Conservation (phyloP, 306 rosid species). For the Hippophae rhamnoides region DNA sequence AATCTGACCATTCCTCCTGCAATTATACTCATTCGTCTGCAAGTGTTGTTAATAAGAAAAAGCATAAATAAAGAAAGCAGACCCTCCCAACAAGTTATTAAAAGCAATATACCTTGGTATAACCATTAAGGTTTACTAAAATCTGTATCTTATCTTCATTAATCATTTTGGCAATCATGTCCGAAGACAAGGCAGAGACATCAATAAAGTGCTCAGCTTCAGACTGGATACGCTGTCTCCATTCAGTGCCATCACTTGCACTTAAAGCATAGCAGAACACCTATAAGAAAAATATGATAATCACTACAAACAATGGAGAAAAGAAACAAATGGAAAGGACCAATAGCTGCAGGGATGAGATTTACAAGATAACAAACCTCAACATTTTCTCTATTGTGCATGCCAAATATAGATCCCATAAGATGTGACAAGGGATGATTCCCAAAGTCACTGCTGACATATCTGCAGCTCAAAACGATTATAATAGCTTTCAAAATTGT, state of each 20-base stretch:
- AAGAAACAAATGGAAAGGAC: neutral
- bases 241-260: conserved; percentile 78
- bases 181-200: conserved; percentile 82
- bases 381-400: conserved; percentile 69
- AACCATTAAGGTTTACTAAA: conserved; percentile 87
- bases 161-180: conserved; percentile 72
- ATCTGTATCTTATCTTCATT: conserved; percentile 76
- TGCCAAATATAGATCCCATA: conserved; percentile 91
- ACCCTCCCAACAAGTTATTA: neutral
- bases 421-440: conserved; percentile 72
- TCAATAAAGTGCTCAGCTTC: conserved; percentile 85
- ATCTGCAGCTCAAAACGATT: conserved; percentile 21
- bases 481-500: neutral
- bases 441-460: conserved; percentile 56
- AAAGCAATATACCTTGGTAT: conserved; percentile 59
- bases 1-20: too few species aligned
- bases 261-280: conserved; percentile 91
- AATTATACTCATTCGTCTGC: too few species aligned
- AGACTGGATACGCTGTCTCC: conserved; percentile 85
- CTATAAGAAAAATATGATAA: conserved; percentile 21
- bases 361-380: conserved; percentile 39
- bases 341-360: too few species aligned
- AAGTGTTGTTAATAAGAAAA: too few species aligned
- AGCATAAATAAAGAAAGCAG: neutral
- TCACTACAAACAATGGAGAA: neutral